Conservation (phyloP, 768 basidiomycete species). For the Tricholoma bakamatsutake region DNA sequence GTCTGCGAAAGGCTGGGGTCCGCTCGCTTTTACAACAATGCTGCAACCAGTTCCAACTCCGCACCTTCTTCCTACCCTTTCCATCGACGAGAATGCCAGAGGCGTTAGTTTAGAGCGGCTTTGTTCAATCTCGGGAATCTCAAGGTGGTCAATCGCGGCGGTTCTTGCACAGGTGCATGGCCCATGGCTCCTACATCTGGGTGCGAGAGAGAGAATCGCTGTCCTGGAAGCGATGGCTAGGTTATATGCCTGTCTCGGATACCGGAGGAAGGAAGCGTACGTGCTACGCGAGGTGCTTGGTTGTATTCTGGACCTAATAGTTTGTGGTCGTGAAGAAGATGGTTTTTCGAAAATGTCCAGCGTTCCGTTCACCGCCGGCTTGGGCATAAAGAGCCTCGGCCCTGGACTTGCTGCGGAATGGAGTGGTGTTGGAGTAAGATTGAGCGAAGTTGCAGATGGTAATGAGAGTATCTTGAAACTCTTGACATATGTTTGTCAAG, state of each 20-base stretch:
- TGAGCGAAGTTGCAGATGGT: slow-evolving; percentile 70
- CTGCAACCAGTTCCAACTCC: slow-evolving; percentile 57
- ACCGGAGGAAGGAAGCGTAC: slow-evolving; percentile 84
- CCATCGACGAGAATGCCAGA: slow-evolving; percentile 37
- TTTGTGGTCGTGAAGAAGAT: slow-evolving; percentile 78
- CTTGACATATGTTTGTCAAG: slow-evolving; percentile 67
- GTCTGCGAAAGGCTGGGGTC: slow-evolving; percentile 87
- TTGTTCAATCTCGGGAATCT: slow-evolving; percentile 61
- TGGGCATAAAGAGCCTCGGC: slow-evolving; percentile 43
- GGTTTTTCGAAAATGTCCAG: slow-evolving; percentile 39
- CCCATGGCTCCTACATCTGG: slow-evolving; percentile 81
- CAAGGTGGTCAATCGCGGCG: slow-evolving; percentile 59
- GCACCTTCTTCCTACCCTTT: slow-evolving; percentile 53
- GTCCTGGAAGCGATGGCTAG: slow-evolving; percentile 67
- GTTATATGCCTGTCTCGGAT: slow-evolving; percentile 76
- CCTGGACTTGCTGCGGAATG: slow-evolving; percentile 29
- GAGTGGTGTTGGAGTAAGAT: slow-evolving; percentile 63
- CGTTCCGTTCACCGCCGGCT: slow-evolving; percentile 34
- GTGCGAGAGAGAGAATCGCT: slow-evolving; percentile 66
- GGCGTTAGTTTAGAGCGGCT: slow-evolving; percentile 59
- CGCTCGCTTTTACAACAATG: slow-evolving; percentile 70
- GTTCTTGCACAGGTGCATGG: slow-evolving; percentile 74
- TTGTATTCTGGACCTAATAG: slow-evolving; percentile 77
- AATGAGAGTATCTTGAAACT: slow-evolving; percentile 77
- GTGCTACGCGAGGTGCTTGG: slow-evolving; percentile 82